Evolutionary conservation across 129 eudicot species (phyloP), one percentile per base, ranked within the genome.

Genomic region (Tagetes erecta): DNA sequence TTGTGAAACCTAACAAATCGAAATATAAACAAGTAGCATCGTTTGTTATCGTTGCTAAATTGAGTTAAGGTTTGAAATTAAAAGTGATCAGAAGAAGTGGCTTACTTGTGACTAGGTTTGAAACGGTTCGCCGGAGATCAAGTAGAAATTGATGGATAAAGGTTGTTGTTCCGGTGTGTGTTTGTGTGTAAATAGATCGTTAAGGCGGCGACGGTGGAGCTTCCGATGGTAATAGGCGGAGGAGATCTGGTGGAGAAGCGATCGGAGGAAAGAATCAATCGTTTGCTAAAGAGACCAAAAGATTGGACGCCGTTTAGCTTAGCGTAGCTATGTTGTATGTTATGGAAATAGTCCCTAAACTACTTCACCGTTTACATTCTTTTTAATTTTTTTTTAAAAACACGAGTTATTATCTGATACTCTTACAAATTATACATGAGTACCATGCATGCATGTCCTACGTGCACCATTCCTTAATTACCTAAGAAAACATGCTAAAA

Each of bases 171-270:
- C 12, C 31, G 12, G 45, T 42, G 50, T 35, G 8, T 44, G 8
- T 39, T 39, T 2, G 4, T 31, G 1, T 8, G 1, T 11, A 8
- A 1, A 41, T 70, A 68, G 65, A 78, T 78, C 74, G 64, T 64
- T 78, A 70, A 67, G 57, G 70, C 58, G 68, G 68, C 6, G 60
- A 13, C 14, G 68, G 80, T 44, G 69, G 39, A 27, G 60, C 68
- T 74, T 34, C 60, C 71, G 46, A 38, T 10, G 13, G 36, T 41
- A 74, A 49, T 60, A 0, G 45, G 3, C 49, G 44, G 64, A 72
- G 77, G 82, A 78, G 82, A 78, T 78, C 82, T 78, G 82, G 81
- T 40, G 65, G 71, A 70, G 49, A 70, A 77, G 81, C 44, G 62
- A 69, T 68, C 81, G 36, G 51, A 69, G 69, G 81, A 77, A 67